Conservation (phyloP, 768 basidiomycete species). For the Pisolithus orientalis region DNA sequence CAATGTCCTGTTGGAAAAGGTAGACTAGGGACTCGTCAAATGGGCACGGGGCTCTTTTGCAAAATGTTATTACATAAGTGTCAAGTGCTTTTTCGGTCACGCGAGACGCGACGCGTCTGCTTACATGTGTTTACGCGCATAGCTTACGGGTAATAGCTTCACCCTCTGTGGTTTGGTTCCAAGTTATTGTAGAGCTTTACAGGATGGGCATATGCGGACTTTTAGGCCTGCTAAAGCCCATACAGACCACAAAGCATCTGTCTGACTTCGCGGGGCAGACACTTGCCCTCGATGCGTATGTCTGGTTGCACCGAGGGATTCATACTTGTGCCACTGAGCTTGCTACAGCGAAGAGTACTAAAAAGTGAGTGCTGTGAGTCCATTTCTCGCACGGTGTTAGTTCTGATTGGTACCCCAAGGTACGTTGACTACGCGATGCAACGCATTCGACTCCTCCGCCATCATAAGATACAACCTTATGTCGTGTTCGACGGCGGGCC, state of each 20-base stretch:
- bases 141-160: not conserved
- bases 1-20: too few relatives aligned
- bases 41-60: too few relatives aligned
- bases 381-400: not conserved
- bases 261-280: constrained; percentile 80
- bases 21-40: too few relatives aligned
- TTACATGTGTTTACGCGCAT: constrained; percentile 20
- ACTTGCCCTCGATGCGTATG: constrained; percentile 91
- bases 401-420: constrained; percentile 33
- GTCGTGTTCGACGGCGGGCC: constrained; percentile 96
- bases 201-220: constrained; percentile 90
- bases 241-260: constrained; percentile 72
- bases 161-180: not conserved
- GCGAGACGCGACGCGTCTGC: constrained; percentile 26
- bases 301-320: constrained; percentile 86
- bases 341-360: constrained; percentile 76
- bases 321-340: constrained; percentile 88
- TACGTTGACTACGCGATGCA: constrained; percentile 98
- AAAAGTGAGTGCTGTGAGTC: constrained; percentile 54
- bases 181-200: not conserved
- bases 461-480: constrained; percentile 82
- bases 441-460: constrained; percentile 75
- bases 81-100: not conserved
- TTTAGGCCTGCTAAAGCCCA: constrained; percentile 84
- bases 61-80: too few relatives aligned